Base-by-base conservation (phyloP, 441 rosid species). In the Biscutella laevigata region DNA sequence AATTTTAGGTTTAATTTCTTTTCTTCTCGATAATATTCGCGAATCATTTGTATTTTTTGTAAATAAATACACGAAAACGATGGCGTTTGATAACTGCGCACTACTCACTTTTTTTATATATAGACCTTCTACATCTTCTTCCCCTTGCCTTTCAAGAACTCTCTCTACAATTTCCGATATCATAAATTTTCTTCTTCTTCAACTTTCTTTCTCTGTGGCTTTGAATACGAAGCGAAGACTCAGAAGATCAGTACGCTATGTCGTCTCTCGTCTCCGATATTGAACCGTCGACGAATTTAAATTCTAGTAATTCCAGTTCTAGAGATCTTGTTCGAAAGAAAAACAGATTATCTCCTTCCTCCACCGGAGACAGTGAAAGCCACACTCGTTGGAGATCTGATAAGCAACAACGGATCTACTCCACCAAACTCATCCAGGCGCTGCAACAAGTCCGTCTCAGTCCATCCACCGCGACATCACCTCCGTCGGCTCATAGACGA, bases 351-450 rank as follows among this genome's bases (percentile, higher is more conserved):
- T 53, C 66, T 38, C 37, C 1, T 30, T 45, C 66, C 8, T 66
- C 61, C 7, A n/a, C 51, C 10, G 8, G 25, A 4, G 30, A 53
- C 16, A 17, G 39, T 19, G 61, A 66, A 4, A 59, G 4, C 14
- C 51, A 38, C 71, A 21, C 27, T 7, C 76, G 68, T 56, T 91
- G 98, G 98, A 83, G 77, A 70, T 79, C 96, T 0, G 83, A 80
- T 39, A 67, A 85, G 25, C 95, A 82, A 44, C 86, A 92, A 20
- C 77, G 83, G 62, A 74, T 72, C 66, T 92, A 86, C 74, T 86
- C 96, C 4, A 62, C 84, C 4, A 88, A 79, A 42, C 84, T 92
- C 50, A 41, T 84, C 53, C 86, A 74, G 17, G 96, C 95, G 44
- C 58, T 92, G 37, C 74, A 70, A 38, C 80, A 79, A n/a, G 83